These are phyloP conservation scores for Flaveria robusta DNA, from an alignment of 129 eudicot genomes.

Conservation along the genomic window DNA sequence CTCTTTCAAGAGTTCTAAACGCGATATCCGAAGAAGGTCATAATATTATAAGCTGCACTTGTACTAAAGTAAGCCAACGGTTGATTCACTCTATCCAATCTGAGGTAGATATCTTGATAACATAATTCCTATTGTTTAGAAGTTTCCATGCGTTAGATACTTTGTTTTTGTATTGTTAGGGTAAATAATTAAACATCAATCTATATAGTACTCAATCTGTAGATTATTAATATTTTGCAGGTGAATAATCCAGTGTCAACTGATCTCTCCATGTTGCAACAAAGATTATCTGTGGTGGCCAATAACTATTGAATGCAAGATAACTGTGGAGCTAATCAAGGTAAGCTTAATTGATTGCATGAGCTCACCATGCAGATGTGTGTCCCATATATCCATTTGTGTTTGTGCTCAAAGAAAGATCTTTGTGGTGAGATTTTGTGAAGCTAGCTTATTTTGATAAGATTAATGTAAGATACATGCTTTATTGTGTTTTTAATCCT, in stretches of 20 bases:
- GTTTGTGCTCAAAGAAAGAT: constrained; percentile 2
- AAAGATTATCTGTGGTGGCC: constrained; percentile 30
- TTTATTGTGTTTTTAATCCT: not conserved
- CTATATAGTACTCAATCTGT: not conserved
- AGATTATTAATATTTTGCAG: constrained; percentile 31
- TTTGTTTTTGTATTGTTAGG: too few species aligned
- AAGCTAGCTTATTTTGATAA: constrained; percentile 18
- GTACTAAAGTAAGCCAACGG: constrained; percentile 42
- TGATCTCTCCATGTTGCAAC: constrained; percentile 45
- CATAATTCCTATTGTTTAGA: not conserved
- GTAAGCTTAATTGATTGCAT: constrained; percentile 5
- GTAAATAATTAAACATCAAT: not conserved
- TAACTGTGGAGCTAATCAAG: constrained; percentile 25
- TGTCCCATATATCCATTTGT: constrained; percentile 24
- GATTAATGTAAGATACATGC: not conserved
- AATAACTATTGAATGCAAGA: constrained; percentile 30
- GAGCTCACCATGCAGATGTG: constrained; percentile 1
- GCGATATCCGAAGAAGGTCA: constrained; percentile 43
- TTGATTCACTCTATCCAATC: constrained; percentile 47
- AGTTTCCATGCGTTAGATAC: constrained; percentile 11
- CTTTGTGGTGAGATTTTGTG: constrained; percentile 15
- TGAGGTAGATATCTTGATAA: constrained; percentile 42
- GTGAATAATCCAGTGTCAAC: constrained; percentile 27
- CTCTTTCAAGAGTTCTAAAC: constrained; percentile 46
- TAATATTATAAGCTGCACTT: constrained; percentile 45